Evolutionary conservation across 371 early-diverging fungal species (phyloP), one percentile per base, ranked within the genome.

Genomic region (Dichotomocladium elegans): DNA sequence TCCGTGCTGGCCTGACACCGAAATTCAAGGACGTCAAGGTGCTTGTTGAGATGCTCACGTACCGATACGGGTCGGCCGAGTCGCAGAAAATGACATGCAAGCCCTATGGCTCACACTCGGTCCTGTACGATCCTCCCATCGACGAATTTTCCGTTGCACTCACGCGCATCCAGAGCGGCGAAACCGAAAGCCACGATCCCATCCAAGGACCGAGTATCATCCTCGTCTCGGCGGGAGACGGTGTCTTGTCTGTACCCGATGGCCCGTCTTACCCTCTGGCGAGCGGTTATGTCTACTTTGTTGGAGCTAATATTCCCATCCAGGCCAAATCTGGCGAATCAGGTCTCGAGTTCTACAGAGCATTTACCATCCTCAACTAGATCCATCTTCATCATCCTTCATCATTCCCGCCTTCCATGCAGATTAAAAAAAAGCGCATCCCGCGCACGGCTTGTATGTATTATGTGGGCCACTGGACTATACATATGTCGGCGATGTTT

Each of bases 1-100:
- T 98, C 3, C 89, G 99, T 26, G 92, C 97, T 3, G 99, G 99
- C 5, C 68, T 98, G 48, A 98, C 99, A 7, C 99, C 99, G n/a
- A 98, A 98, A 71, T 90, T 93, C 69, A 93, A 94, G 74, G 98
- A 98, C 69, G 96, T 98, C 17, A 74, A 85, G 17, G 94, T 95
- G 3, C 79, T 98, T 21, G 87, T 92, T 1, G 65, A 81, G 17
- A 97, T 96, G 95, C 77, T 97, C 41, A 95, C 98, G 8, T 98
- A 96, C 63, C 85, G 85, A 52, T 78, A 86, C 60, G 89, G 89
- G 3, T 74, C 90, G 14, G 87, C 92, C 4, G 77, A 84, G 31
- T 74, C 82, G 14, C 93, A 93, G 69, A 76, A 93, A 55, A 80
- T 93, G 73, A 60, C 57, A 51, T 88, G 69, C 3, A 47, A 62